Percentiles rank a stretch among this genome's conserved stretches.
These are phyloP conservation scores for Boletus rubescentipes DNA, from an alignment of 768 basidiomycete genomes.

Conservation along the genomic window DNA sequence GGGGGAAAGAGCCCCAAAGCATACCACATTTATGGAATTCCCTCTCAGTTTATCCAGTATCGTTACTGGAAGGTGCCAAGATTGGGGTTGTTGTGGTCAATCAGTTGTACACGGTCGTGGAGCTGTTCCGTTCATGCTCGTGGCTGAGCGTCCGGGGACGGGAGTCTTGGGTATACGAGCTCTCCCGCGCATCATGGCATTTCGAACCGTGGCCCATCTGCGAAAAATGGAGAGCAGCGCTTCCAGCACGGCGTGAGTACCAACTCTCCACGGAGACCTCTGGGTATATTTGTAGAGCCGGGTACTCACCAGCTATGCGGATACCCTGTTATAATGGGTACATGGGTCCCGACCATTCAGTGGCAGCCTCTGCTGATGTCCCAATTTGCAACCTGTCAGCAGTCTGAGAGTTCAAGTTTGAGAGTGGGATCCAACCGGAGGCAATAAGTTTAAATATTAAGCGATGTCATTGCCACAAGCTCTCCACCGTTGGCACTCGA, in stretches of 20 bases:
- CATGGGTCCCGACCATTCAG: no score
- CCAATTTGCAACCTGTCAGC: no score
- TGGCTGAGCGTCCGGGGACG: conserved; percentile 7
- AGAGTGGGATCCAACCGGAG: no score
- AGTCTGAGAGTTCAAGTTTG: no score
- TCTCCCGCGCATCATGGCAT: conserved; percentile 22
- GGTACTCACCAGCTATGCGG: not conserved
- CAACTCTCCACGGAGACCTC: conserved; percentile 8
- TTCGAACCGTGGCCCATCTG: conserved; percentile 21
- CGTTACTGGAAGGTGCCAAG: conserved; percentile 77
- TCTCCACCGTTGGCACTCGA: not conserved
- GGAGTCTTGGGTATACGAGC: conserved; percentile 17
- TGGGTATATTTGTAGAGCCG: not conserved
- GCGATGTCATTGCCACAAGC: no score
- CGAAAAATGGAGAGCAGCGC: conserved; percentile 11
- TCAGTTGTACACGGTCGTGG: conserved; percentile 31
- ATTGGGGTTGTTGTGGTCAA: conserved; percentile 52
- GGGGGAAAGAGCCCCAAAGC: no score
- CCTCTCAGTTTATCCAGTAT: conserved; percentile 51
- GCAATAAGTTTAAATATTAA: no score
- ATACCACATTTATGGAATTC: no score
- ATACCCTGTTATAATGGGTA: conserved; percentile 4
- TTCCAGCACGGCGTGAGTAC: conserved; percentile 3
- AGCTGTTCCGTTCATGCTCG: conserved; percentile 22
- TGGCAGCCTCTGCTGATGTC: no score